phyloP scores from a whole-genome alignment of 2,329 filamentous ascomycete species.

The Fusarium camptoceras region DNA sequence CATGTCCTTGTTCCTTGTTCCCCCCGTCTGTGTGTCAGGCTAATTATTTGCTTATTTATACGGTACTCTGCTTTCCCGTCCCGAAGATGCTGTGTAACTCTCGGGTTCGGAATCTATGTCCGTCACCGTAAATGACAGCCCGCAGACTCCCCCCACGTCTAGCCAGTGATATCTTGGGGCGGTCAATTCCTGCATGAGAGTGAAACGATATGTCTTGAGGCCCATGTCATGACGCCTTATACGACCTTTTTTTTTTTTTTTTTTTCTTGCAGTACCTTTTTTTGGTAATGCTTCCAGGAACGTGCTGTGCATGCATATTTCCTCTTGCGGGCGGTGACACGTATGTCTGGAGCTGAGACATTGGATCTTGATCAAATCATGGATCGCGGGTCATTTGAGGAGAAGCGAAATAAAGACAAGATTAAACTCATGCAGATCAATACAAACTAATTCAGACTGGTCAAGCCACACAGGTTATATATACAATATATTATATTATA shows the following conservation, averaged over 20 bases:
- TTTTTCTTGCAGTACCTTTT: background rate
- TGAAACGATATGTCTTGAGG: background rate
- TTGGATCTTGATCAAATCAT: background rate
- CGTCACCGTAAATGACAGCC: slow-evolving; percentile 1
- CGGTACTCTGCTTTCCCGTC: background rate
- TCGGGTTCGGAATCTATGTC: slow-evolving; percentile 15
- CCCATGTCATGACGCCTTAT: background rate
- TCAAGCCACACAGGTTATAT: background rate
- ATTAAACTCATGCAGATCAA: background rate
- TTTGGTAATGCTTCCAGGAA: background rate
- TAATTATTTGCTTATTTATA: background rate
- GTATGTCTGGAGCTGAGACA: background rate
- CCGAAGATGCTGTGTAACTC: slow-evolving; percentile 21
- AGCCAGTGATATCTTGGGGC: background rate
- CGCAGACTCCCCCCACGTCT: background rate
- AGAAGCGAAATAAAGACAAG: background rate
- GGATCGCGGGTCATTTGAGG: background rate
- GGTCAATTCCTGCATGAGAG: background rate
- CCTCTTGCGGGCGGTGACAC: background rate
- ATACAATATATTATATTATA: background rate
- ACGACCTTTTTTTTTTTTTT: background rate
- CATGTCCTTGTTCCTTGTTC: background rate
- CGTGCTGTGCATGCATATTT: background rate
- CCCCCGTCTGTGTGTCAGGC: background rate
- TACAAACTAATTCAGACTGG: background rate